Evolutionary conservation across 1,139 yeast species (phyloP).

Genomic region (Nakaseomyces uthaithaninus): DNA sequence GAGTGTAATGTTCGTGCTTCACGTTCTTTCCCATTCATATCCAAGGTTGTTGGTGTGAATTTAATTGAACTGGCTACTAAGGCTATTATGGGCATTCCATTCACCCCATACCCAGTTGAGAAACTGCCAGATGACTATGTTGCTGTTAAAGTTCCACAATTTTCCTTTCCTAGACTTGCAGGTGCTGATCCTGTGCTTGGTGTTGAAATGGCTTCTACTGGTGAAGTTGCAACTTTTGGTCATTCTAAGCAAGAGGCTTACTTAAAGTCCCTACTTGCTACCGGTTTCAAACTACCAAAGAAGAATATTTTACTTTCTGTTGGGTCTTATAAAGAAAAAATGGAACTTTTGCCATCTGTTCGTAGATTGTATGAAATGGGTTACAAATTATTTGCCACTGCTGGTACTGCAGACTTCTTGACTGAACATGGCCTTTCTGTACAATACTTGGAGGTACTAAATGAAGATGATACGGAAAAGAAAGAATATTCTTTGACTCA

Average conservation of each 20-base stretch:
- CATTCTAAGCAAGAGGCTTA: constrained; percentile 95
- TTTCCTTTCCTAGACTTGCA: constrained; percentile 92
- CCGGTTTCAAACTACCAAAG: constrained; percentile 93
- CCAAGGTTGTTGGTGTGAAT: constrained; percentile 95
- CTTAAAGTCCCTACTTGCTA: constrained; percentile 84
- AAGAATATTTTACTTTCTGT: constrained; percentile 88
- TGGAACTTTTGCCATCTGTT: constrained; percentile 84
- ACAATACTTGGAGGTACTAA: constrained; percentile 84
- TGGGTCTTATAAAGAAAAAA: constrained; percentile 97
- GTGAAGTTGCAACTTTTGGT: constrained; percentile 98
- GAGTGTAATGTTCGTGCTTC: constrained; percentile 99
- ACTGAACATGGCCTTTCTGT: constrained; percentile 93
- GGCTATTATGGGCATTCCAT: constrained; percentile 85
- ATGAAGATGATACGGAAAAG: constrained; percentile 63
- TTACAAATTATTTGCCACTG: constrained; percentile 88
- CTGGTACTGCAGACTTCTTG: constrained; percentile 98
- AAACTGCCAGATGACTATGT: constrained; percentile 88
- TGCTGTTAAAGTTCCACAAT: constrained; percentile 97
- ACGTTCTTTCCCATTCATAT: constrained; percentile 96
- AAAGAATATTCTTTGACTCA: constrained; percentile 92
- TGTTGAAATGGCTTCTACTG: constrained; percentile 99
- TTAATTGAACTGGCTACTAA: constrained; percentile 96
- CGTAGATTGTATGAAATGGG: constrained; percentile 75
- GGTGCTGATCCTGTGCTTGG: constrained; percentile 99
- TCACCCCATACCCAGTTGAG: constrained; percentile 82